These are phyloP conservation scores for Neurospora sp. DNA, from an alignment of 2,329 filamentous ascomycete genomes.

Conservation along the genomic window DNA sequence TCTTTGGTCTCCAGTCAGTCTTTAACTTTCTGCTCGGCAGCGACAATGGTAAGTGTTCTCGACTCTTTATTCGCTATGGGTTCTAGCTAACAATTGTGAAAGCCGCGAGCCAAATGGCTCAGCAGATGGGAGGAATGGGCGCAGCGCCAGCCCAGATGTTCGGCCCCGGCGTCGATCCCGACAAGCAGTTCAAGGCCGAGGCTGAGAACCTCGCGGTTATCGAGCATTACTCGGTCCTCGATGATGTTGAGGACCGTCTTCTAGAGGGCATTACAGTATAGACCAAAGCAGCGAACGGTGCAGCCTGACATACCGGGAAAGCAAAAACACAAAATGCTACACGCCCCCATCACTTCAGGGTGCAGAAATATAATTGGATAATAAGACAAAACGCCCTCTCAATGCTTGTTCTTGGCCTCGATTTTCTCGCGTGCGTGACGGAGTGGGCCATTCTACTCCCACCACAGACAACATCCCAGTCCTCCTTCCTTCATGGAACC, in stretches of 20 bases:
- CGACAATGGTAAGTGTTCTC: conserved; percentile 67
- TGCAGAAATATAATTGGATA: background rate
- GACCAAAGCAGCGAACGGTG: conserved; percentile 12
- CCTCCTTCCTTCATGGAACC: conserved; percentile 55
- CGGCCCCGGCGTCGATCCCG: conserved; percentile 83
- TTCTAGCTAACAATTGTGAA: conserved; percentile 12
- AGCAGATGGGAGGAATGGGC: conserved; percentile 60
- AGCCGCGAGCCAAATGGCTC: conserved; percentile 87
- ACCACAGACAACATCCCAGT: conserved; percentile 54
- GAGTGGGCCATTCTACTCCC: conserved; percentile 30
- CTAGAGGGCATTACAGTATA: conserved; percentile 44
- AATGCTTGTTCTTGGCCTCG: background rate
- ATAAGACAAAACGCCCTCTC: background rate
- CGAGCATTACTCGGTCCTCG: conserved; percentile 85
- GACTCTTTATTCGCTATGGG: background rate
- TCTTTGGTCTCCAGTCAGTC: conserved; percentile 92
- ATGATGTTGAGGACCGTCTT: conserved; percentile 78
- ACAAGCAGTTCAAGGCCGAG: conserved; percentile 89
- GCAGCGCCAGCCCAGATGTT: conserved; percentile 50
- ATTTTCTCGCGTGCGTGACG: background rate
- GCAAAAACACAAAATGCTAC: conserved; percentile 4
- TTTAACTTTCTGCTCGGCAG: conserved; percentile 95
- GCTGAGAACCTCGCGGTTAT: conserved; percentile 92
- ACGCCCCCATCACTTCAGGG: background rate
- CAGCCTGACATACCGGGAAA: conserved; percentile 8